phyloP scores from a whole-genome alignment of 257 asterid species.

The Paulownia fortunei region DNA sequence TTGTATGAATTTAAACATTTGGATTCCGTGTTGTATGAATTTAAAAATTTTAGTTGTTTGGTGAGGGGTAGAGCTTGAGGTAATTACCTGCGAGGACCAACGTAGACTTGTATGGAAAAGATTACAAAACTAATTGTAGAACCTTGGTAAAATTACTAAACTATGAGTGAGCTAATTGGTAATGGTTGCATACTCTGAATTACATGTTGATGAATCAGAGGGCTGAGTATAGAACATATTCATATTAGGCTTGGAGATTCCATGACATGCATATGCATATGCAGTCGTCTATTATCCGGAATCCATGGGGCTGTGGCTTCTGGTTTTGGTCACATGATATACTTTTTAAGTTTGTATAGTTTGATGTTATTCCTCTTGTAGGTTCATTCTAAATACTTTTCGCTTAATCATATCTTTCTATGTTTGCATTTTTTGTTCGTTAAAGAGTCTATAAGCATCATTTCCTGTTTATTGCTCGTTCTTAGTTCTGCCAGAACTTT shows the following conservation, averaged over 20 bases:
- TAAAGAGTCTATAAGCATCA: neutral
- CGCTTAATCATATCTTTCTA: neutral
- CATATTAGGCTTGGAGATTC: neutral
- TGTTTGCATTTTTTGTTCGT: neutral
- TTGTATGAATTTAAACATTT: too few relatives aligned
- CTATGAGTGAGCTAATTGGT: neutral
- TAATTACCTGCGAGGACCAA: neutral
- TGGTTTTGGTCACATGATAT: neutral
- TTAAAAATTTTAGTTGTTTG: neutral
- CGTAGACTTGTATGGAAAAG: neutral
- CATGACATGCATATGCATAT: too few relatives aligned
- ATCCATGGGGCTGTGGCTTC: too few relatives aligned
- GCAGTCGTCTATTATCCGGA: too few relatives aligned
- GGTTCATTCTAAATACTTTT: neutral
- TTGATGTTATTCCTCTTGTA: neutral
- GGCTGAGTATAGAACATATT: neutral
- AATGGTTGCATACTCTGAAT: neutral
- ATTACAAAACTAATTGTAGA: neutral
- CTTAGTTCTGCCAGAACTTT: neutral
- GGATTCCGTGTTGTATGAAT: too few relatives aligned
- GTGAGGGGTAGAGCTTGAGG: neutral
- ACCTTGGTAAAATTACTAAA: conserved; percentile 1
- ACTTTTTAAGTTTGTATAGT: neutral
- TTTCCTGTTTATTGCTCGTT: neutral
- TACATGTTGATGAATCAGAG: conserved; percentile 3